Conservation (phyloP, 2,329 filamentous ascomycete genomes). For the Clonostachys rosea region DNA sequence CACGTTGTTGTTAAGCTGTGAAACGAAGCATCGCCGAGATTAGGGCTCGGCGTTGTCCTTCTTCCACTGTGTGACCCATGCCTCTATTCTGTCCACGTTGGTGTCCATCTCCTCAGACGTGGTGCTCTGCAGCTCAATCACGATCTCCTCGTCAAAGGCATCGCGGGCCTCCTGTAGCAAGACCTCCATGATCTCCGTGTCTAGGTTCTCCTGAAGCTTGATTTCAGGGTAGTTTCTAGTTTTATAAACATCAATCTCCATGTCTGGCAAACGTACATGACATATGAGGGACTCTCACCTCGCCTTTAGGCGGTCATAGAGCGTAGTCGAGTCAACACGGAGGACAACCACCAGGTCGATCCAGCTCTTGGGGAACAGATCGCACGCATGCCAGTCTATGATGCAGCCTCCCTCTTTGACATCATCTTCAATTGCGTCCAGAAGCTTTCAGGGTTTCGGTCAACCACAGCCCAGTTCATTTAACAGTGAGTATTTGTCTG, state of each 20-base stretch:
- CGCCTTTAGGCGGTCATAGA: conserved; percentile 79
- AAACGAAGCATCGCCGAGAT: neutral
- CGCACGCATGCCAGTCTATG: conserved; percentile 98
- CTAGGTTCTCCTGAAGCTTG: conserved; percentile 94
- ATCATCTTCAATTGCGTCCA: conserved; percentile 85
- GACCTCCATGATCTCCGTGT: conserved; percentile 97
- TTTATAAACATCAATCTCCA: neutral
- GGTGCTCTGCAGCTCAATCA: conserved; percentile 85
- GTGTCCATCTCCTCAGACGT: conserved; percentile 78
- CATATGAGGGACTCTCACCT: conserved; percentile 41
- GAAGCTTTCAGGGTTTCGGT: conserved; percentile 45
- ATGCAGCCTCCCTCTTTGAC: conserved; percentile 76
- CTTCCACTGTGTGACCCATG: conserved; percentile 83
- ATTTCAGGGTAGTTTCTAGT: conserved; percentile 72
- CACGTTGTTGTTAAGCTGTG: neutral
- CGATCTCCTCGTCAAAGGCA: conserved; percentile 78
- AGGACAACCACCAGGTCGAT: conserved; percentile 93
- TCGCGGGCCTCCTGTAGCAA: conserved; percentile 86
- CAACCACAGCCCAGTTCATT: conserved; percentile 1
- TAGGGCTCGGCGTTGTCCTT: conserved; percentile 39
- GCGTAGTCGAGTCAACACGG: conserved; percentile 69
- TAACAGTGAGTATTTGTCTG: neutral
- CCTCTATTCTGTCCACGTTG: conserved; percentile 79
- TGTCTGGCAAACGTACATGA: too few species aligned
- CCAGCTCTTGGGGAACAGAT: conserved; percentile 89